A percentile compares a stretch with the other conserved stretches of the same genome.
Evolutionary conservation across 495 filamentous ascomycete genomes (phyloP).

Genomic region (Aspergillus steynii): DNA sequence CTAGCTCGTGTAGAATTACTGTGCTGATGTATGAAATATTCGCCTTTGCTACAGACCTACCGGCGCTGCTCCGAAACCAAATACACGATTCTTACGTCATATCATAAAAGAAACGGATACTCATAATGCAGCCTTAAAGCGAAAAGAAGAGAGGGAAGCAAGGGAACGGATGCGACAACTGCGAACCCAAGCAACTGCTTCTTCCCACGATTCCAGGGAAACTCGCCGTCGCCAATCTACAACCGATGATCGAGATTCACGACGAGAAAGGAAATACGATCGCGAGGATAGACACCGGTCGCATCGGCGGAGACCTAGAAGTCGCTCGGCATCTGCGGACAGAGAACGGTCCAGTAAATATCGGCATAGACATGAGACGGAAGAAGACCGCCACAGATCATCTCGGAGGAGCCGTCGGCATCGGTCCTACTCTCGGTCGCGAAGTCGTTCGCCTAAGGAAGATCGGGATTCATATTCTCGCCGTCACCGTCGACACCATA

Average conservation of each 20-base stretch:
- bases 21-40: conserved; percentile 11
- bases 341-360: conserved; percentile 33
- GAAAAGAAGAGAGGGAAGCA: conserved; percentile 72
- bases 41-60: conserved; percentile 43
- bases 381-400: conserved; percentile 21
- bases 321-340: conserved; percentile 30
- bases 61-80: conserved; percentile 78
- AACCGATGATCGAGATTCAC: conserved; percentile 17
- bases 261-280: conserved; percentile 19
- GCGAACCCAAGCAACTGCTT: conserved; percentile 28
- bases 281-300: conserved; percentile 21
- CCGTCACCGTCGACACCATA: conserved; percentile 27
- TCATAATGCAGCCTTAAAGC: conserved; percentile 85
- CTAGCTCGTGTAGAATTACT: not conserved
- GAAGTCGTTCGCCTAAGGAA: conserved; percentile 34
- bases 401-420: conserved; percentile 24
- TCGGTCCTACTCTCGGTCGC: conserved; percentile 36
- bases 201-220: conserved; percentile 32
- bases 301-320: conserved; percentile 31
- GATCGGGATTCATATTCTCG: conserved; percentile 23
- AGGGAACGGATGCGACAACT: conserved; percentile 57
- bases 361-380: conserved; percentile 25
- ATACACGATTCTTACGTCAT: conserved; percentile 84
- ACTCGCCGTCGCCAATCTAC: conserved; percentile 16
- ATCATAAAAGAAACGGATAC: conserved; percentile 85